Evolutionary conservation across 2,329 filamentous ascomycete genomes (phyloP).

Genomic region (Rutstroemia sp.): DNA sequence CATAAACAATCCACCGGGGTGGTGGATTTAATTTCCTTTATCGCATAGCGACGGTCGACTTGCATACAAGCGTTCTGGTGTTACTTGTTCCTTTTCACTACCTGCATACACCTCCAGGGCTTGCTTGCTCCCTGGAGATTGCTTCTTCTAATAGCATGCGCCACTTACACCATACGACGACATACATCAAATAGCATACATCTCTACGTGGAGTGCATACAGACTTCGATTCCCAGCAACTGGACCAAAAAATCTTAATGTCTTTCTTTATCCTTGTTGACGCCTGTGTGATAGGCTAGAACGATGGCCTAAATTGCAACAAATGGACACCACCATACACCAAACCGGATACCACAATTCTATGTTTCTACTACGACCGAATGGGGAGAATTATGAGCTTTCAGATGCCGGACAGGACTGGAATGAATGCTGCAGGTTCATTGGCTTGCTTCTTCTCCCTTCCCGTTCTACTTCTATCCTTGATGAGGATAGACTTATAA

Average conservation of each 20-base stretch:
- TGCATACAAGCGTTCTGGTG: conserved; percentile 4
- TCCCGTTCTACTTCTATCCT: background rate
- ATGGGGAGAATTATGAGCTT: background rate
- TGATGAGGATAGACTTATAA: background rate
- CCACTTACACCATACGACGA: background rate
- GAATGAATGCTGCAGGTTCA: background rate
- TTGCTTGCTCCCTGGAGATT: background rate
- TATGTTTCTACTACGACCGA: background rate
- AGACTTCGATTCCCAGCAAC: conserved; percentile 1
- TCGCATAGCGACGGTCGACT: conserved; percentile 9
- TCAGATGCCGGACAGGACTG: background rate
- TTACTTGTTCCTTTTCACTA: conserved; percentile 1
- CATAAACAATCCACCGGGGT: background rate
- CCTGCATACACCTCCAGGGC: conserved; percentile 1
- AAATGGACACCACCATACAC: background rate
- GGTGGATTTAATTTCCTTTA: conserved; percentile 5
- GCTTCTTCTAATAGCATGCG: conserved; percentile 4
- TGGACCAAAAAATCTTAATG: conserved; percentile 3
- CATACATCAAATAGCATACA: conserved; percentile 6
- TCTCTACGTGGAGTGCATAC: background rate
- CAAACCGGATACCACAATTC: background rate
- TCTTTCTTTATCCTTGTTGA: conserved; percentile 3
- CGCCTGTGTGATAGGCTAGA: background rate
- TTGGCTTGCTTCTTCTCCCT: background rate
- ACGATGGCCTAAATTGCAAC: background rate